phyloP scores from a whole-genome alignment of 805 yeast genomes.

The Candida argentea region DNA sequence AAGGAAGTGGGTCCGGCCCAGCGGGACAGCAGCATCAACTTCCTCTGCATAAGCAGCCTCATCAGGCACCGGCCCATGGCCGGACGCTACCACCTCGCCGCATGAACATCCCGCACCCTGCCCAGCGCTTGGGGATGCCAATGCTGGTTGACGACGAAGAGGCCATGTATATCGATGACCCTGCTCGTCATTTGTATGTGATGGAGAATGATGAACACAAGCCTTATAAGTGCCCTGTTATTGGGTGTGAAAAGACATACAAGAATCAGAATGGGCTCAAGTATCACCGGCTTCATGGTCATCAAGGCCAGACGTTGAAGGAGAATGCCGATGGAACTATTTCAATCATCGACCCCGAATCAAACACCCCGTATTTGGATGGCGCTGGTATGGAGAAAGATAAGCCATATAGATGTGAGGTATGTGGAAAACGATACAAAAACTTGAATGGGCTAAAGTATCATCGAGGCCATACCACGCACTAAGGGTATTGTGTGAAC shows the following conservation, averaged over 20 bases:
- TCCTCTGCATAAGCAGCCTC: constrained; percentile 6
- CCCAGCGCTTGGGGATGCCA: constrained; percentile 3
- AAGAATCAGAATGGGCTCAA: constrained; percentile 96
- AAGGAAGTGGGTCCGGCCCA: constrained; percentile 1
- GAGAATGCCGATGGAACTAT: constrained; percentile 90
- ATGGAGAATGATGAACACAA: constrained; percentile 86
- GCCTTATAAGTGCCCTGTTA: constrained; percentile 95
- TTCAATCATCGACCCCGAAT: constrained; percentile 85
- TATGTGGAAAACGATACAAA: constrained; percentile 95
- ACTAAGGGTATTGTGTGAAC: constrained; percentile 30
- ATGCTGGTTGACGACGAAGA: constrained; percentile 46
- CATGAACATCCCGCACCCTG: constrained; percentile 12
- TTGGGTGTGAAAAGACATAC: constrained; percentile 95
- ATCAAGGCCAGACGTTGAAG: constrained; percentile 86
- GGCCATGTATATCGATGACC: constrained; percentile 88
- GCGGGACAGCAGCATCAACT: constrained; percentile 11
- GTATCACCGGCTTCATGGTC: constrained; percentile 93
- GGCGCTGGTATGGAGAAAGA: constrained; percentile 94
- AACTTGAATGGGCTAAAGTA: constrained; percentile 93
- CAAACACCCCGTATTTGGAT: constrained; percentile 82
- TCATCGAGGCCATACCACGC: constrained; percentile 97
- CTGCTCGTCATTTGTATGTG: constrained; percentile 88
- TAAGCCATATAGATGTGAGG: constrained; percentile 97
- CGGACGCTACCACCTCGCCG: constrained; percentile 3
- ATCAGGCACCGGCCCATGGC: not conserved